Evolutionary conservation across 305 asterid species (phyloP), one percentile per base, ranked within the genome.

Genomic region (Coffea humblotiana): DNA sequence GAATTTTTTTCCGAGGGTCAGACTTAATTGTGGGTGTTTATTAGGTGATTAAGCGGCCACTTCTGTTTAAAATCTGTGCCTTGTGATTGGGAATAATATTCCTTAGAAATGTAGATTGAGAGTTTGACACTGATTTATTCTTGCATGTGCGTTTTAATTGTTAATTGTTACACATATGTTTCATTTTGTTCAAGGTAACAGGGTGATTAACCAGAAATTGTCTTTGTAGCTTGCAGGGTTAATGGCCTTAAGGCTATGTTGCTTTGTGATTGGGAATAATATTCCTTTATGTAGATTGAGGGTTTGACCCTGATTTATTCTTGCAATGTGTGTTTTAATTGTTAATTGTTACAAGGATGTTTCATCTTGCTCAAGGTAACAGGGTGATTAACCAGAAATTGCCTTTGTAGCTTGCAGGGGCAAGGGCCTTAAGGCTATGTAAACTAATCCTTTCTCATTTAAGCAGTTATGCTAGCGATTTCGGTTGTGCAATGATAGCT

Each of bases 241-340:
- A 23, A 29, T 52, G 80, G 74, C 45, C 51, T 37, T 25, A 23
- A 29, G 65, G 80, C n/a, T n/a, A 19, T 18, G 13, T 65, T 16
- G 32, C 19, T 54, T 27, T 74, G 64, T 60, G 69, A 37, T 21
- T 66, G 54, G 49, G 18, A 51, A 12, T 51, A 61, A 52, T 69
- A 49, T 13, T 69, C 37, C 21, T 58, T 70, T 18, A 68, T 45
- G 65, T 49, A 54, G 60, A 19, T n/a, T 21, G 49, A 48, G 54
- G 65, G 19, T 27, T 72, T 40, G 25, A 23, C 40, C 43, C 19
- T n/a, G 47, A 12, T 48, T 68, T 43, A 15, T 29, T 65, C 71
- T 49, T 49, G 80, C 60, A 77, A 77, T 77, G 63, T 16, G 29
- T 10, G 63, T 47, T 47, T 75, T 10, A 40, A 40, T 40, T 40